A percentile compares a stretch with the other conserved stretches of the same genome.
These are phyloP conservation scores for Bertia moriformis DNA, from an alignment of 2,329 filamentous ascomycete species.

Conservation along the genomic window DNA sequence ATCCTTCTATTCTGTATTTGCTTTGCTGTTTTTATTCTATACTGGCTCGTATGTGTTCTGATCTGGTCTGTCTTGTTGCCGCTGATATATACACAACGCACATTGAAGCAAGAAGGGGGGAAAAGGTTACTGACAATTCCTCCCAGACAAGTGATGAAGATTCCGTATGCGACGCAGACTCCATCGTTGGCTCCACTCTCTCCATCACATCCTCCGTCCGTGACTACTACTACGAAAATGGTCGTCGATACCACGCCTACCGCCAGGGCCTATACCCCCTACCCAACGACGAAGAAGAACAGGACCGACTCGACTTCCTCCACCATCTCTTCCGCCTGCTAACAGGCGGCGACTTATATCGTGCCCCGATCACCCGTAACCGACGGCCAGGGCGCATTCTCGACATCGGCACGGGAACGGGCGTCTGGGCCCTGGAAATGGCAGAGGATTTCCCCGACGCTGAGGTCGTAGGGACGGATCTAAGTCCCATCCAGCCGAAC, in stretches of 20 bases:
- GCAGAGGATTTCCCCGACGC: conserved; percentile 4
- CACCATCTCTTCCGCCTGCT: conserved; percentile 4
- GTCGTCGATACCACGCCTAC: conserved; percentile 27
- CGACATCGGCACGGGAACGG: conserved; percentile 9
- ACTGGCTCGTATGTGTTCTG: too few relatives aligned
- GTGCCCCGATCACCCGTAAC: background rate
- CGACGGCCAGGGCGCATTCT: conserved; percentile 6
- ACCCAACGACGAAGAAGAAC: conserved; percentile 8
- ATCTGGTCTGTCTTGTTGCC: too few relatives aligned
- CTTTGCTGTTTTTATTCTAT: too few relatives aligned
- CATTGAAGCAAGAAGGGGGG: too few relatives aligned
- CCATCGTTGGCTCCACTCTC: background rate
- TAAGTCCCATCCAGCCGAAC: conserved; percentile 1
- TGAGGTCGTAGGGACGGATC: background rate
- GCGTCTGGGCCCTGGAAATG: conserved; percentile 10
- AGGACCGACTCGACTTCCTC: conserved; percentile 7
- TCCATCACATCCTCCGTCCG: conserved; percentile 26
- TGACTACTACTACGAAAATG: conserved; percentile 29
- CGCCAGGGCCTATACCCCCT: conserved; percentile 3
- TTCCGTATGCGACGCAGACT: background rate
- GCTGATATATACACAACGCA: too few relatives aligned
- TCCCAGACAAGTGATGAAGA: conserved; percentile 1
- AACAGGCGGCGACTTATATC: background rate
- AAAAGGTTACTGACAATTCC: too few relatives aligned
- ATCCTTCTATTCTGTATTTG: too few relatives aligned